phyloP scores from a whole-genome alignment of 805 yeast genomes.

The Zygosaccharomyces rouxii region DNA sequence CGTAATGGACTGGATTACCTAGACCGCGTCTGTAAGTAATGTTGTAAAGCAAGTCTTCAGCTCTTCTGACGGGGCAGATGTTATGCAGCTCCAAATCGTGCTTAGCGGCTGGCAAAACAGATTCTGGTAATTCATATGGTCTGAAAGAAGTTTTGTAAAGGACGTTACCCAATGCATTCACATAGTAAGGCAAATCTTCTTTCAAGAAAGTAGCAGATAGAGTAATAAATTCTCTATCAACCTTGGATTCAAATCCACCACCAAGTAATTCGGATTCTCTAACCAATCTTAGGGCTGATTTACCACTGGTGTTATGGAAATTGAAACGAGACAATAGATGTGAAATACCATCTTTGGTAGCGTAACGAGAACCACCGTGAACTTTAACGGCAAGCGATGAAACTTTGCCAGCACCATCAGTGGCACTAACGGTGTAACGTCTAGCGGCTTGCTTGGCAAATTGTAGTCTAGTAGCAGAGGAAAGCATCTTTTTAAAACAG shows the following conservation, averaged over 20 bases:
- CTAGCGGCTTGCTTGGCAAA: constrained; percentile 31
- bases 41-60: constrained; percentile 74
- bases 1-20: constrained; percentile 77
- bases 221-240: constrained; percentile 81
- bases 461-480: constrained; percentile 19
- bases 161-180: constrained; percentile 75
- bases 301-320: constrained; percentile 74
- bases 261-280: constrained; percentile 95
- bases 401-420: constrained; percentile 60
- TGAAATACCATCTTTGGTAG: constrained; percentile 70
- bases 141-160: constrained; percentile 67
- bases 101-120: constrained; percentile 72
- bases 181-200: constrained; percentile 87
- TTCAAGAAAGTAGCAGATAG: constrained; percentile 78
- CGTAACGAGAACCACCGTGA: constrained; percentile 79
- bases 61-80: constrained; percentile 50
- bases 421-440: constrained; percentile 43
- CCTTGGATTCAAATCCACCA: constrained; percentile 63
- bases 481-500: constrained; percentile 2
- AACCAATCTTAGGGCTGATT: constrained; percentile 86
- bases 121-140: constrained; percentile 79
- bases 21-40: constrained; percentile 81
- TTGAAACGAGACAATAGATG: constrained; percentile 81
- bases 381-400: constrained; percentile 77
- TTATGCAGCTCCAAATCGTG: constrained; percentile 55